Evolutionary conservation across 2,329 filamentous ascomycete species (phyloP), one percentile per base, ranked within the genome.

Genomic region (Colletotrichum godetiae): DNA sequence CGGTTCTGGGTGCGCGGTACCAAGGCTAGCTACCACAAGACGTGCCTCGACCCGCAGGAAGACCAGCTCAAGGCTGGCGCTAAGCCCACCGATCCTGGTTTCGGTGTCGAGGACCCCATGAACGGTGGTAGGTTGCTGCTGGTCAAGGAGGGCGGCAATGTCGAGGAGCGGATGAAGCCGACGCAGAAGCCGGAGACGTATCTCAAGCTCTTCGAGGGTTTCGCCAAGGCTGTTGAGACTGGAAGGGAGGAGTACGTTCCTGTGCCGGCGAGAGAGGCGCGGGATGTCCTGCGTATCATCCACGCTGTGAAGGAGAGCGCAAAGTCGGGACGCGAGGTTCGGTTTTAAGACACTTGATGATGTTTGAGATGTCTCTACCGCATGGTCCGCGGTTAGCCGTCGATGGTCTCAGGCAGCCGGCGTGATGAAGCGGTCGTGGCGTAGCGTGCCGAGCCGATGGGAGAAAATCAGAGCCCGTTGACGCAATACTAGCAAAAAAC

Each of bases 1-100:
- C 86, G 94, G 52, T 96, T 92, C 86, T 95, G 94, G 93, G 86
- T 95, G 11, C 87, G 93, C 31, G 94, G 94, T 27, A 90, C 90
- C 22, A 91, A 92, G 82, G 94, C 93, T 0, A 93, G 89, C 78
- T 96, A 92, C 82, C 92, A 90, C 84, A 96, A 95, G 86, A 83
- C 85, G 52, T 86, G 88, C 67, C 86, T 96, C 2, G 94, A 97
- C 80, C 85, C 90, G 1, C 94, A 96, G 82, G 94, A 97, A 83
- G 90, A 92, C 68, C 92, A 95, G 81, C 87, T 95, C 66, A 89
- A 89, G 80, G 86, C 84, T 2, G 93, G 93, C 10, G 81, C 89
- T 76, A 88, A 86, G 80, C 90, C 91, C 7, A 86, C 87, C 0
- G 91, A 94, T 68, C 80, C 86, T 4, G 88, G 84, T 4, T 95